Base-by-base conservation (phyloP, 2,329 filamentous ascomycete genomes). In the Diaporthe citrichinensis region DNA sequence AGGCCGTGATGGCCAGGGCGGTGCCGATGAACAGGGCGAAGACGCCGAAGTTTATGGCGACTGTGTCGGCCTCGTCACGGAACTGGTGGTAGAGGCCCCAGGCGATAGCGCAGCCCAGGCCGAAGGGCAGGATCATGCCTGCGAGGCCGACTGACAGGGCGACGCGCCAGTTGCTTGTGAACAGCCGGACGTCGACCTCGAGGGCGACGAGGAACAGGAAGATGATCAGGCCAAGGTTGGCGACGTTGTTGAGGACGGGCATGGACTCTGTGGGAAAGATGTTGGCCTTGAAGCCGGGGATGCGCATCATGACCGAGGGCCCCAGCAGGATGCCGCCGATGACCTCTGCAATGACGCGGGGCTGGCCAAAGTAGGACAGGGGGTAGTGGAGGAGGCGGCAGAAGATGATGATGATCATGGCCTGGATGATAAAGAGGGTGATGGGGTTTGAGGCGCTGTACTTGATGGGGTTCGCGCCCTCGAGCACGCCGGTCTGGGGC, bases 201-300 rank as follows among this genome's bases (percentile, higher is more conserved):
- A 98, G 88, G 2, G 95, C 95, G 34, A 98, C 95, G 75, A 98
- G 88, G 84, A 98, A 98, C 49, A 98, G 87, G 82, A 97, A 98
- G 10, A 98, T 88, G 20, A 97, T 90, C 71, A 98, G 86, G 8
- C 95, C 95, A 4, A 98, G 85, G 79, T 97, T 98, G 59, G 95
- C 95, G 59, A 95, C 94, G 72, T 96, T 89, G 79, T 87, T 92
- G 68, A 98, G 87, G 71, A 93, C 92, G 3, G 94, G 92, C 83
- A 97, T 94, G 2, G 94, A 95, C 0, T 86, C 90, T 0, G 86
- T 81, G 0, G 95, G 95, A 81, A 98, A 98, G 78, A 98, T 96
- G 78, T 93, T 88, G 3, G 87, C 84, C 69, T 91, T 88, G 85
- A 98, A 98, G 53, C 92, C 92, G 1, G 95, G 95, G 31, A 98